Conservation (phyloP, 1,284 basidiomycete species). For the Sparassis latifolia region DNA sequence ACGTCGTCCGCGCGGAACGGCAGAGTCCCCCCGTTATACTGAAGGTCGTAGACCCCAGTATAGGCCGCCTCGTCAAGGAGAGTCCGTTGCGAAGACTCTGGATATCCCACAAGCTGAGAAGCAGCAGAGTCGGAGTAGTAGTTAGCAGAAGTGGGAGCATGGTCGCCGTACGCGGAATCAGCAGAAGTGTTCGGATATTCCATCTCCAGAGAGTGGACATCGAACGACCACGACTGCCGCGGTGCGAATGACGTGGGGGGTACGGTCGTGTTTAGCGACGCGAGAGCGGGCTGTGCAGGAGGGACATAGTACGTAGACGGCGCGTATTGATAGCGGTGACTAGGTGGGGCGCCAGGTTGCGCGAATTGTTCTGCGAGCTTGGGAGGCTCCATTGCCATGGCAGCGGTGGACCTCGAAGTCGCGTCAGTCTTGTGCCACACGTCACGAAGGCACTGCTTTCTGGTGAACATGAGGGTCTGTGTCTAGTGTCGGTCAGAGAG, state of each 20-base stretch:
- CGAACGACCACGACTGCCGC: slow-evolving; percentile 21
- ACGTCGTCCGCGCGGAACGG: slow-evolving; percentile 5
- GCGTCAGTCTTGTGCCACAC: slow-evolving; percentile 13
- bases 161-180: slow-evolving; percentile 15
- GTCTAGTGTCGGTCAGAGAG: background rate
- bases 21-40: slow-evolving; percentile 12
- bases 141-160: slow-evolving; percentile 13
- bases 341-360: slow-evolving; percentile 10
- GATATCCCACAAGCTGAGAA: slow-evolving; percentile 24
- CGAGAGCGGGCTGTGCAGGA: slow-evolving; percentile 14
- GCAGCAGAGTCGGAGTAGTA: slow-evolving; percentile 20
- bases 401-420: slow-evolving; percentile 7
- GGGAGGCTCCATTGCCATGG: slow-evolving; percentile 16
- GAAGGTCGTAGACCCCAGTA: slow-evolving; percentile 16
- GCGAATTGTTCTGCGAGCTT: slow-evolving; percentile 17
- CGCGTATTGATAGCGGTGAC: slow-evolving; percentile 16
- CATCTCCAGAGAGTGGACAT: slow-evolving; percentile 14
- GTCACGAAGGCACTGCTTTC: slow-evolving; percentile 13
- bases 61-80: slow-evolving; percentile 24
- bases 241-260: slow-evolving; percentile 13
- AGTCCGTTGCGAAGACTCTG: slow-evolving; percentile 30
- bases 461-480: slow-evolving; percentile 3
- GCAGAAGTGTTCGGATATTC: slow-evolving; percentile 17
- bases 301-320: slow-evolving; percentile 15
- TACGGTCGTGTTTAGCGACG: slow-evolving; percentile 15